Percentiles rank a stretch among this genome's conserved stretches.
These are phyloP conservation scores for Bipolaris victoriae DNA, from an alignment of 2,329 filamentous ascomycete genomes.

Conservation along the genomic window DNA sequence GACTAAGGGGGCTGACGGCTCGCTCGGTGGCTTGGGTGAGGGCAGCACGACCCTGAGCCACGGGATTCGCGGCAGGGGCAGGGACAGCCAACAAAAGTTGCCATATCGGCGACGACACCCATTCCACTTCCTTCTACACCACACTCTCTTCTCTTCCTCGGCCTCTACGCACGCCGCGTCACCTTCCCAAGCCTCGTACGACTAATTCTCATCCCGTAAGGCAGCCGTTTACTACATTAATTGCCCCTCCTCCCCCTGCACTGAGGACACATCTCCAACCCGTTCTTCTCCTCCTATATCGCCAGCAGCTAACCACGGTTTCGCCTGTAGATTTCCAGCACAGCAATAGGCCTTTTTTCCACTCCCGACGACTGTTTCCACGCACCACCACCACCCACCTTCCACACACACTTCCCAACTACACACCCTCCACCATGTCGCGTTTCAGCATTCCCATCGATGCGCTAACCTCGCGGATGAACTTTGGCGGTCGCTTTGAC, in stretches of 20 bases:
- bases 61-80: slow-evolving; percentile 26
- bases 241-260: slow-evolving; percentile 1
- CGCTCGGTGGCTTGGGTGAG: slow-evolving; percentile 18
- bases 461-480: slow-evolving; percentile 87
- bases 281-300: slow-evolving; percentile 8
- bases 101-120: slow-evolving; percentile 6
- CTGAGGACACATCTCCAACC: slow-evolving; percentile 41
- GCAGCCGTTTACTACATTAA: slow-evolving; percentile 31
- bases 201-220: slow-evolving; percentile 32
- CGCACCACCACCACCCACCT: slow-evolving; percentile 3
- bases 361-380: slow-evolving; percentile 24
- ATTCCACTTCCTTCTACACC: slow-evolving; percentile 18
- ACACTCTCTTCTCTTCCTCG: slow-evolving; percentile 6
- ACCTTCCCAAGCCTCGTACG: slow-evolving; percentile 21
- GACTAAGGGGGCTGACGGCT: slow-evolving; percentile 15
- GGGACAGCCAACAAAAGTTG: slow-evolving; percentile 17
- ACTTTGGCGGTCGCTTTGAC: slow-evolving; percentile 83
- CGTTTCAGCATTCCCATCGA: slow-evolving; percentile 93
- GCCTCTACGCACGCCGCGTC: slow-evolving; percentile 34
- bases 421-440: slow-evolving; percentile 64
- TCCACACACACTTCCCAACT: slow-evolving; percentile 10
- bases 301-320: slow-evolving; percentile 35
- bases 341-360: slow-evolving; percentile 35
- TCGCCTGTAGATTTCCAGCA: slow-evolving; percentile 37
- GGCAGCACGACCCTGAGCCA: slow-evolving; percentile 17